phyloP scores from a whole-genome alignment of 2,329 filamentous ascomycete genomes.

The Ophiostoma tasmaniense region DNA sequence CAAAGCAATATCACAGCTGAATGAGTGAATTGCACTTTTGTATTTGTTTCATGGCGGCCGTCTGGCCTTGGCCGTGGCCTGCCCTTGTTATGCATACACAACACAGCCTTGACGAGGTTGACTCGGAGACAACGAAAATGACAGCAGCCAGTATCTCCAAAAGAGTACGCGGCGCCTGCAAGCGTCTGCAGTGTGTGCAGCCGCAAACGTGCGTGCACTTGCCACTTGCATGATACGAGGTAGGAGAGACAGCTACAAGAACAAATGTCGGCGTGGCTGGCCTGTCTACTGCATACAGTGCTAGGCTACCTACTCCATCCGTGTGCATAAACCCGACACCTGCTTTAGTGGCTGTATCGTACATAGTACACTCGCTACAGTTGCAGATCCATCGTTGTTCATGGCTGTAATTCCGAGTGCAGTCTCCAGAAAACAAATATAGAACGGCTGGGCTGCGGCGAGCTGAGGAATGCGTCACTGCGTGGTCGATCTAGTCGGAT shows the following conservation, averaged over 20 bases:
- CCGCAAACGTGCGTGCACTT: background rate
- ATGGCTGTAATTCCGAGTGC: too few species aligned
- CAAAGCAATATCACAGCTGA: too few species aligned
- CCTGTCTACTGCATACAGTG: background rate
- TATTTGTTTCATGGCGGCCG: too few species aligned
- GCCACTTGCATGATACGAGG: background rate
- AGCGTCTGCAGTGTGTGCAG: background rate
- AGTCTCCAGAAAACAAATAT: background rate
- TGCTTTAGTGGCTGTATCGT: background rate
- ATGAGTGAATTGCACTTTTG: background rate
- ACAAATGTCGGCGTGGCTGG: background rate
- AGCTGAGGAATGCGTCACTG: background rate
- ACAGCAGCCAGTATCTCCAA: background rate
- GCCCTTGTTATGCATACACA: background rate
- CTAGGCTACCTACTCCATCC: background rate
- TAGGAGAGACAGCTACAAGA: background rate
- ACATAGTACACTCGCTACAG: too few species aligned
- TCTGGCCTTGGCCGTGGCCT: too few species aligned
- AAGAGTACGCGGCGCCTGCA: background rate
- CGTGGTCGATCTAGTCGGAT: background rate
- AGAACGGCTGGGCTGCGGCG: background rate
- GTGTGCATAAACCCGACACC: constrained; percentile 1
- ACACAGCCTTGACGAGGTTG: constrained; percentile 1
- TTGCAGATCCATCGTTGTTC: too few species aligned
- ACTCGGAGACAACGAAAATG: background rate